Evolutionary conservation across 345 rosid species (phyloP).

Genomic region (Passiflora organensis): DNA sequence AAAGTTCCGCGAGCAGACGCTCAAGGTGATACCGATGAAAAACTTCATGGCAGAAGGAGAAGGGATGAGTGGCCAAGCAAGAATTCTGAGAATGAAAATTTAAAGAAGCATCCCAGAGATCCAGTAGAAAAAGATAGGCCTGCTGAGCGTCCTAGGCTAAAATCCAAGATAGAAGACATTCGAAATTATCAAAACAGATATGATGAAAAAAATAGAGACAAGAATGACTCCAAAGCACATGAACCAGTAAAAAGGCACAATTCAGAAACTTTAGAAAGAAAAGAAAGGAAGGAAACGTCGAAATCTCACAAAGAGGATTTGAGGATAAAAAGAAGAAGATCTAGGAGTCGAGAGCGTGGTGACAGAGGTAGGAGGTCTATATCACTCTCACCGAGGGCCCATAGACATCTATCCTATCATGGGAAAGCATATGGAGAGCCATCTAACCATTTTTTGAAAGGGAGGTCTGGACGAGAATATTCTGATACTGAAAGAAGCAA

Average conservation of each 20-base stretch:
- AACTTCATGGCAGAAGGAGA: constrained; percentile 31
- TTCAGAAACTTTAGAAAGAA: constrained; percentile 42
- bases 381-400: constrained; percentile 48
- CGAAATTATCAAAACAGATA: constrained; percentile 45
- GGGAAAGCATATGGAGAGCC: constrained; percentile 40
- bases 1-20: constrained; percentile 29
- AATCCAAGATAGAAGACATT: constrained; percentile 42
- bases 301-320: constrained; percentile 44
- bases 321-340: constrained; percentile 55
- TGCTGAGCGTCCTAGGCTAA: constrained; percentile 32
- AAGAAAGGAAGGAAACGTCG: constrained; percentile 45
- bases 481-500: constrained; percentile 38
- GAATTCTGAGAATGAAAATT: constrained; percentile 32
- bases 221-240: constrained; percentile 34
- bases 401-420: constrained; percentile 38
- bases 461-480: constrained; percentile 45
- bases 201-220: constrained; percentile 37
- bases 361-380: constrained; percentile 47
- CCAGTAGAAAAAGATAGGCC: constrained; percentile 34
- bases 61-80: constrained; percentile 24
- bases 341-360: constrained; percentile 61
- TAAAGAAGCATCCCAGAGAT: constrained; percentile 46
- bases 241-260: constrained; percentile 40
- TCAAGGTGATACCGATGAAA: constrained; percentile 30
- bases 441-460: constrained; percentile 35